Evolutionary conservation across 1,139 yeast species (phyloP), one percentile per base, ranked within the genome.

Genomic region (Yamadazyma dushanensis): DNA sequence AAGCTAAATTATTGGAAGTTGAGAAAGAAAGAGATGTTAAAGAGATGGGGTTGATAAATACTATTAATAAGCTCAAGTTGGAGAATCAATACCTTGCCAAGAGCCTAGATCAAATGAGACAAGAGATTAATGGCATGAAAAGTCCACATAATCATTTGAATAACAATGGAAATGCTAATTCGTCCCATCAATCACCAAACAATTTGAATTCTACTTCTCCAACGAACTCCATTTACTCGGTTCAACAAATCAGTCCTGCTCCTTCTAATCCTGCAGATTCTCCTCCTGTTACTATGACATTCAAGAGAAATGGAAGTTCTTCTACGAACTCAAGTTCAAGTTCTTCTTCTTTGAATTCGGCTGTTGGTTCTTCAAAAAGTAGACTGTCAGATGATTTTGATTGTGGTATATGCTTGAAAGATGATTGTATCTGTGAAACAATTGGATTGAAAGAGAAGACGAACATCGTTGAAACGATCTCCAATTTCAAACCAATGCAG

Each of bases 331-430:
- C 14, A 13, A 41, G 35, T 29, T 43, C 34, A 20, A 11, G 30
- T 20, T 22, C 26, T 17, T 23, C 19, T 19, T 31, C 17, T 22
- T n/a, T 31, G 34, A 32, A 4, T 26, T 29, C 31, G 31, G 19
- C 17, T 10, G 21, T 21, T 14, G 21, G 11, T 8, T 20, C 34
- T 22, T 17, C 14, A 8, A 25, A 10, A 23, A 29, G 20, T 32
- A 27, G n/a, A 33, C 26, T 24, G 22, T 20, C 26, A 11, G 35
- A 36, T 8, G 38, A 31, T 14, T 67, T 64, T 40, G 78, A 73
- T 46, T 83, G 92, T 54, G 84, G 83, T 1, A 78, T 80, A 3
- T 83, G 92, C 53, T 57, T 70, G 31, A 80, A 80, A 53, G 90
- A 83, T 34, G 81, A 77, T 38, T 83, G 92, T 52, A 59, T 83